Conservation (phyloP, 352 stramenopile species). For the Aphanomyces invadans region DNA sequence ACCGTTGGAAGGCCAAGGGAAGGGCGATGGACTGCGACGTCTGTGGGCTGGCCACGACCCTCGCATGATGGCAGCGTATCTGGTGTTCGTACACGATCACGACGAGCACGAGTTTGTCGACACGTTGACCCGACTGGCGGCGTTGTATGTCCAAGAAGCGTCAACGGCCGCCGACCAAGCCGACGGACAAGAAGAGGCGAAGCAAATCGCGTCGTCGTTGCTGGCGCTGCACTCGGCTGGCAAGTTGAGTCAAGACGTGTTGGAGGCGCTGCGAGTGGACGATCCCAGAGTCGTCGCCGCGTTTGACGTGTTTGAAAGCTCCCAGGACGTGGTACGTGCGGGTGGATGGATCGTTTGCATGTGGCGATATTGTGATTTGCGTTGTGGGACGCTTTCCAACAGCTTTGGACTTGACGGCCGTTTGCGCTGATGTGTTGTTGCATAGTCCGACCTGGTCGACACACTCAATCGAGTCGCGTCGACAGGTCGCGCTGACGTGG, state of each 20-base stretch:
- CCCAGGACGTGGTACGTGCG: conserved; percentile 30
- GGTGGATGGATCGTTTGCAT: no score
- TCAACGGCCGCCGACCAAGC: neutral
- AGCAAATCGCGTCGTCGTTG: conserved; percentile 26
- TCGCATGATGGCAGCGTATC: conserved; percentile 54
- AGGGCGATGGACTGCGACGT: conserved; percentile 33
- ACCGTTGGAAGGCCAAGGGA: conserved; percentile 35
- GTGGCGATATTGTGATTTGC: neutral
- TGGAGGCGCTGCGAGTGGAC: conserved; percentile 29
- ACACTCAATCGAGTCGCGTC: conserved; percentile 37
- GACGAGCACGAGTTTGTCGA: conserved; percentile 60
- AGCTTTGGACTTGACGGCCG: no score
- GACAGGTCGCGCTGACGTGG: neutral
- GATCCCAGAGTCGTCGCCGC: conserved; percentile 45
- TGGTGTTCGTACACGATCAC: conserved; percentile 55
- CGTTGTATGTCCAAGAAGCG: conserved; percentile 19
- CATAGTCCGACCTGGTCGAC: no score
- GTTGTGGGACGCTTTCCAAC: conserved; percentile 36
- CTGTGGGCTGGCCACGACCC: conserved; percentile 47
- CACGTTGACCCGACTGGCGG: conserved; percentile 42
- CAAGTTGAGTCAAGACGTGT: conserved; percentile 29
- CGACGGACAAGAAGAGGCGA: no score
- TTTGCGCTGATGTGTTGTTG: no score
- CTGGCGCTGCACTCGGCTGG: conserved; percentile 29
- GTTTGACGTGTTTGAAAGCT: conserved; percentile 46